These are phyloP conservation scores for Ilyonectria destructans DNA, from an alignment of 2,329 filamentous ascomycete genomes.

Conservation along the genomic window DNA sequence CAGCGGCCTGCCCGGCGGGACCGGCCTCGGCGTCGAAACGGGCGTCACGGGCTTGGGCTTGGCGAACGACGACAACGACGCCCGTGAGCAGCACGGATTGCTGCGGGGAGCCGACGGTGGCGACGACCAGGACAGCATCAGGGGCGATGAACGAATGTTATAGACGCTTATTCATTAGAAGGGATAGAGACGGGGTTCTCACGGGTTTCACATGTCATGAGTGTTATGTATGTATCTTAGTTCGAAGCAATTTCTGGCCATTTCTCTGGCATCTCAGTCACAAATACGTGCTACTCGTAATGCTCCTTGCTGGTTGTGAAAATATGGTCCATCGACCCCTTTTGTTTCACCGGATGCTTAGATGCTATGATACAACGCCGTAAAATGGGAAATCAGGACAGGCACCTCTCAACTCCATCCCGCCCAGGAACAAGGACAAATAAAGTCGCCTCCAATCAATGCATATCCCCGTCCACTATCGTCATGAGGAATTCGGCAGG, in stretches of 20 bases:
- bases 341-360: slow-evolving; percentile 10
- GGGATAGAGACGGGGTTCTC: slow-evolving; percentile 20
- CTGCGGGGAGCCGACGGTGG: slow-evolving; percentile 56
- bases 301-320: background rate
- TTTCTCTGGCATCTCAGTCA: background rate
- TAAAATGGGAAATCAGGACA: slow-evolving; percentile 1
- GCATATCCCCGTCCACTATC: background rate
- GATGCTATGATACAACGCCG: slow-evolving; percentile 18
- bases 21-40: slow-evolving; percentile 44
- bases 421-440: background rate
- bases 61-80: slow-evolving; percentile 52
- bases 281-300: too few relatives aligned
- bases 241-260: background rate
- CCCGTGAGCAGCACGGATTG: slow-evolving; percentile 62
- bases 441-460: background rate
- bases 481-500: background rate
- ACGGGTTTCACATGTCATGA: slow-evolving; percentile 13
- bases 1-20: slow-evolving; percentile 44
- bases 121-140: slow-evolving; percentile 53
- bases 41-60: slow-evolving; percentile 54
- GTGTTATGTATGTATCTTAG: slow-evolving; percentile 7
- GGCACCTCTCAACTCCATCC: slow-evolving; percentile 2
- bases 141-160: slow-evolving; percentile 46
- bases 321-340: slow-evolving; percentile 7
- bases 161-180: slow-evolving; percentile 35